These are phyloP conservation scores for Hypomyces rosellus DNA, from an alignment of 2,329 filamentous ascomycete genomes.

Conservation along the genomic window DNA sequence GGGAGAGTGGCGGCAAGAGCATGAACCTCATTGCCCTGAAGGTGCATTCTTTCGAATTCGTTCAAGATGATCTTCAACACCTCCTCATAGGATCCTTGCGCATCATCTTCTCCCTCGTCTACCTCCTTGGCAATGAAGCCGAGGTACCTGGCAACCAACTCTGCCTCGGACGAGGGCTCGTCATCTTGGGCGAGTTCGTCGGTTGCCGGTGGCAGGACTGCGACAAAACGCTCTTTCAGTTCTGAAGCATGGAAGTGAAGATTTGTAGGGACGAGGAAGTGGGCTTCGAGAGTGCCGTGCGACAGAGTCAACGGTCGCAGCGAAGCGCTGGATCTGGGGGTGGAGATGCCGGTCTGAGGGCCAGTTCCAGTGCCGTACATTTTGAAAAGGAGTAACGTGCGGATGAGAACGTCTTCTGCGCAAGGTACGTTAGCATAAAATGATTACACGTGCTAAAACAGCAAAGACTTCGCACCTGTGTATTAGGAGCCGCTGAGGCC, in stretches of 20 bases:
- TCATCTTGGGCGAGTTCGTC: constrained; percentile 98
- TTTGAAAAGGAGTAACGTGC: constrained; percentile 32
- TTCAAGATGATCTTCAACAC: constrained; percentile 88
- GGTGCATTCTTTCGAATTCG: constrained; percentile 93
- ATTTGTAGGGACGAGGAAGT: constrained; percentile 89
- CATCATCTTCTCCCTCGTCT: constrained; percentile 85
- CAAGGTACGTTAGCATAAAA: too few relatives aligned
- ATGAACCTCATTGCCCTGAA: constrained; percentile 94
- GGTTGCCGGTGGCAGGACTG: constrained; percentile 81
- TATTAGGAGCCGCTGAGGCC: constrained; percentile 5
- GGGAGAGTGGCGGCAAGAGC: constrained; percentile 78
- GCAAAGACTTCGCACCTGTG: neutral
- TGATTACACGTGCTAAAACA: neutral
- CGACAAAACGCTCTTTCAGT: constrained; percentile 83
- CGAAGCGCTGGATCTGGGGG: constrained; percentile 87
- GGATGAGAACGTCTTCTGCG: constrained; percentile 2
- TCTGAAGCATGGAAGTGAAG: constrained; percentile 95
- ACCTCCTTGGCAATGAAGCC: constrained; percentile 84
- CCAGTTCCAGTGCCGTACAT: constrained; percentile 85
- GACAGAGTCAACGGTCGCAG: constrained; percentile 84
- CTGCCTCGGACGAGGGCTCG: constrained; percentile 91
- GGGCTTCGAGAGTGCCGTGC: constrained; percentile 93
- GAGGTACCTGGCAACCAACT: constrained; percentile 90
- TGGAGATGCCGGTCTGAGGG: constrained; percentile 93
- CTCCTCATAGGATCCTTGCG: constrained; percentile 82